Evolutionary conservation across 192 early-diverging fungal genomes (phyloP), one percentile per base, ranked within the genome.

Genomic region (Haplosporangium gracile): DNA sequence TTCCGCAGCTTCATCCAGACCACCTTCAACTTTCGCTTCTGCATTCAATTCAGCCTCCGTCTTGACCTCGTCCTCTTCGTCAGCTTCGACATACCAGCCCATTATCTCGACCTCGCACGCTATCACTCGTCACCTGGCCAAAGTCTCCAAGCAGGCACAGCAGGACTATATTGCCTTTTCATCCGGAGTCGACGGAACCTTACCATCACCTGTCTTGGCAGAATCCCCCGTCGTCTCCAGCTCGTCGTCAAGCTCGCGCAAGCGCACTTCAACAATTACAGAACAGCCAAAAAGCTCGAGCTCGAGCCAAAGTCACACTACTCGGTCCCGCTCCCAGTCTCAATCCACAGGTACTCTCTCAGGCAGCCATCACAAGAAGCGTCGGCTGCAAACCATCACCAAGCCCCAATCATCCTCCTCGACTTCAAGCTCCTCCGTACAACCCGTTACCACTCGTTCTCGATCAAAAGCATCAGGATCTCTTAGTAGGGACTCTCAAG

Each of bases 81-180:
- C 57, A 49, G 39, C 42, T 34, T 43, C 51, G 18, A 42, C 68
- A 11, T 76, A 60, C 5, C 34, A 34, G 34, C 36, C 26, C 40
- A 22, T 68, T 3, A 45, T 81, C 51, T 77, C 65, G 74, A 76
- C 74, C 26, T 71, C 69, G 40, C 68, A 76, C 78, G 74, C 70
- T 71, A 80, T 80, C 63, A 85, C 83, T 49, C 83, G 83, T 60
- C 78, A 80, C n/a, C 78, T 77, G 57, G 74, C 63, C 55, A 55
- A 77, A 68, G 78, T 85, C 57, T 80, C 78, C 29, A 53, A 60
- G 7, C 51, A 76, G 69, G 83, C 83, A 5, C 78, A 70, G 22
- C 78, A 80, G 22, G 78, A 79, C 70, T 85, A 72, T 47, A 70
- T 85, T 40, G 72, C 83, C 1, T 85, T 80, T 65, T 85, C 83